Evolutionary conservation across 495 filamentous ascomycete genomes (phyloP).

Genomic region (Penicillium taxi): DNA sequence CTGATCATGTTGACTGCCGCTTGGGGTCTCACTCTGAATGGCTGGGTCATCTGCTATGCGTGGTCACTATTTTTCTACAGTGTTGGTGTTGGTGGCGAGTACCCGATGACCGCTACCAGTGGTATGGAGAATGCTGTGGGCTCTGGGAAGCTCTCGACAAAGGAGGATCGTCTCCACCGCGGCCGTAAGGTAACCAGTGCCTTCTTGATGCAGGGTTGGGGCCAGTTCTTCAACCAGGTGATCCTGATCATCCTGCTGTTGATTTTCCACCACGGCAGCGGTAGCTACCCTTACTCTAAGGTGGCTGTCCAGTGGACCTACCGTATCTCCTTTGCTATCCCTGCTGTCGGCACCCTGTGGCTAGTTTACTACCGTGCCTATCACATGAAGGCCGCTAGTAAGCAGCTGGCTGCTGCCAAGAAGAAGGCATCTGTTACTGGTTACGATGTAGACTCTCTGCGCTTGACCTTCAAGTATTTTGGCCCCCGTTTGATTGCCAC

Average conservation of each 20-base stretch:
- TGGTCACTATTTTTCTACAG: conserved; percentile 88
- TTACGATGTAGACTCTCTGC: conserved; percentile 75
- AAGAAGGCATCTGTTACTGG: conserved; percentile 78
- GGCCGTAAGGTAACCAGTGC: conserved; percentile 86
- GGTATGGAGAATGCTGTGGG: conserved; percentile 88
- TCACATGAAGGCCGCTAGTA: conserved; percentile 73
- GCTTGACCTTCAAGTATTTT: conserved; percentile 67
- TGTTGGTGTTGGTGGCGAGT: conserved; percentile 86
- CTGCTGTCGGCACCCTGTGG: conserved; percentile 83
- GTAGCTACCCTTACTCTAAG: conserved; percentile 63
- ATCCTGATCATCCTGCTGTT: conserved; percentile 73
- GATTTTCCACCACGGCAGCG: conserved; percentile 67
- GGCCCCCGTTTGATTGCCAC: conserved; percentile 79
- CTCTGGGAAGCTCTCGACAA: conserved; percentile 76
- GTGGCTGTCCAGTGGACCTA: conserved; percentile 74
- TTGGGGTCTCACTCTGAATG: conserved; percentile 75
- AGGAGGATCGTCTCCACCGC: conserved; percentile 84
- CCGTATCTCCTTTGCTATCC: conserved; percentile 76
- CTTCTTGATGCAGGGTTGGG: conserved; percentile 97
- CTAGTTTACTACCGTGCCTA: conserved; percentile 82
- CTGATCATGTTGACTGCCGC: conserved; percentile 77
- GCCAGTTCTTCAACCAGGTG: conserved; percentile 84
- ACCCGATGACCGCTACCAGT: conserved; percentile 91
- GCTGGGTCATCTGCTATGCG: conserved; percentile 89
- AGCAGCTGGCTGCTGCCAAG: conserved; percentile 68